Evolutionary conservation across 352 stramenopile species (phyloP), one percentile per base, ranked within the genome.

Genomic region (Phytophthora tubulina): DNA sequence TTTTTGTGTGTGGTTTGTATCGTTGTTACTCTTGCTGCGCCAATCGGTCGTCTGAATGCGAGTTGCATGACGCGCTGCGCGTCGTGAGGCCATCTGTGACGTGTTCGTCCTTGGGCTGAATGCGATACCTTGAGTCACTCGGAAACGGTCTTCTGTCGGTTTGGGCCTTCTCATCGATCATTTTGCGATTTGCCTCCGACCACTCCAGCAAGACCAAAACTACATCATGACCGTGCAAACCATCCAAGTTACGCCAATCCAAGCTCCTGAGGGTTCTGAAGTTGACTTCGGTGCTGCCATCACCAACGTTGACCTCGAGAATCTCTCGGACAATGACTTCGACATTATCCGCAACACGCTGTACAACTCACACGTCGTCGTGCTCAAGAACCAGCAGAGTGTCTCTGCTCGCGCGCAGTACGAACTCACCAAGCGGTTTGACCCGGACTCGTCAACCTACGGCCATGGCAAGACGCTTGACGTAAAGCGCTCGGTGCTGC

Each of bases 381-480:
- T 78, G 35, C 54, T 78, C 44, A 78, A 78, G 55, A 72, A 72
- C 60, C 71, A 78, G 49, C 48, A 78, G 17, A 45, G 54, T 5
- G 49, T 63, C 41, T 72, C 71, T 49, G 39, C 71, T 46, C 58
- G 48, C 3, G 71, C 71, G 2, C 71, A 78, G 44, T 78, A 75
- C 66, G 71, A 72, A 35, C 38, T 78, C 21, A 78, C 71, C 11
- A 59, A 63, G 38, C 71, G 71, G 30, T 78, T 78, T 21, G 66
- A 78, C 21, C 71, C 66, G 31, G 46, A 36, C n/a, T 64, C 71
- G 38, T 66, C 71, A 4, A 78, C 44, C 4, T 78, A 78, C 31
- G 71, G 71, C 27, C 71, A 78, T 44, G 71, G 66, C 49, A 78
- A 78, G 60, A 75, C 71, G 35, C 52, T 78, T 11, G 71, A 78